Evolutionary conservation across 139 green algal species (phyloP).

Genomic region (Monoraphidium neglectum): DNA sequence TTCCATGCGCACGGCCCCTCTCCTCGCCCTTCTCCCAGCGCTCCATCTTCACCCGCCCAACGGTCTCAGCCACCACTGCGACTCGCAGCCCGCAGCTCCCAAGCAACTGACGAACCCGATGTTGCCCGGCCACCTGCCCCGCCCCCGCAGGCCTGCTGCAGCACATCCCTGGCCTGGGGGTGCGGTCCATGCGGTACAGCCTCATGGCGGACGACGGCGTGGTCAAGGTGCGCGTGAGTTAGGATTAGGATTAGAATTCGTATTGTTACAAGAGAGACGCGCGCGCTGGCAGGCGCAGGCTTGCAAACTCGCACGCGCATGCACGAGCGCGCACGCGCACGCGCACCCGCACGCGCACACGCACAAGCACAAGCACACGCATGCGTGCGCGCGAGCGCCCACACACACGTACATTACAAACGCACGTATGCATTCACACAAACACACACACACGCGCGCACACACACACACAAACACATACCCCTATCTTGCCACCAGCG

Average conservation of each 20-base stretch:
- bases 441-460: background rate
- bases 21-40: background rate
- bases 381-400: too few relatives aligned
- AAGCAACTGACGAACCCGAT: background rate
- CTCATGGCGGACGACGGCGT: slow-evolving; percentile 34
- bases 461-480: too few relatives aligned
- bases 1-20: background rate
- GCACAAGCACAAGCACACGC: too few relatives aligned
- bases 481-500: too few relatives aligned
- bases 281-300: background rate
- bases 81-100: background rate
- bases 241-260: background rate
- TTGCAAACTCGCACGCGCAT: too few relatives aligned
- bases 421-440: too few relatives aligned
- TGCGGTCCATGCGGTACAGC: slow-evolving; percentile 28
- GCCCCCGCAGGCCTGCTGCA: slow-evolving; percentile 31
- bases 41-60: background rate
- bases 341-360: too few relatives aligned
- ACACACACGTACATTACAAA: too few relatives aligned
- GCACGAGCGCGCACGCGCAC: too few relatives aligned
- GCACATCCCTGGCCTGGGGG: slow-evolving; percentile 29
- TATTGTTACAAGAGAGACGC: too few relatives aligned
- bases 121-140: too few relatives aligned
- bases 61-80: background rate
- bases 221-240: slow-evolving; percentile 11